Percentiles rank a stretch among this genome's conserved stretches.
These are phyloP conservation scores for Trichoderma sp. DNA, from an alignment of 2,329 filamentous ascomycete species.

Conservation along the genomic window DNA sequence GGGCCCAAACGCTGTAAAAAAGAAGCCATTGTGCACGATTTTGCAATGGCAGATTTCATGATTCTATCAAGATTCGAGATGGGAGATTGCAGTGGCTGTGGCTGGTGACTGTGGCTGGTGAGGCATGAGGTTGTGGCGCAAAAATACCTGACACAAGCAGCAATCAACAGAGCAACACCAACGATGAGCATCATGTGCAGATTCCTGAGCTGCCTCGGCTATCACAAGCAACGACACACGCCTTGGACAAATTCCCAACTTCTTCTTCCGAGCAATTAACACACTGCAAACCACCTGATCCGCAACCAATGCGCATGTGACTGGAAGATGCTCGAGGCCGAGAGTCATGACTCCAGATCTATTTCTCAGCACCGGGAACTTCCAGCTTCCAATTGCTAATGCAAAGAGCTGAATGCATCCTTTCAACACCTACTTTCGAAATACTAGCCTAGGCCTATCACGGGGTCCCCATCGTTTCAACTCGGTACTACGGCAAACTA, in stretches of 20 bases:
- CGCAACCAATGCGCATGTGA: background rate
- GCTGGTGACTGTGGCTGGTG: background rate
- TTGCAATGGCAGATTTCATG: background rate
- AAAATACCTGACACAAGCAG: background rate
- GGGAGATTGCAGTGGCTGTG: slow-evolving; percentile 2
- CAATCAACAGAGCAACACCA: background rate
- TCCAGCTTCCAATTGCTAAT: background rate
- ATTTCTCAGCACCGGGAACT: background rate
- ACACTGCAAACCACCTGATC: background rate
- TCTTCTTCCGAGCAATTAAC: background rate
- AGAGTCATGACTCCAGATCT: background rate
- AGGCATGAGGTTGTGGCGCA: background rate
- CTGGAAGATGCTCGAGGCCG: background rate
- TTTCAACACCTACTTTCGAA: too few species aligned
- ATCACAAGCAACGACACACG: background rate
- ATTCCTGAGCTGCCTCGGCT: background rate
- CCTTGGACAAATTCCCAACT: background rate
- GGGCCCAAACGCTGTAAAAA: background rate
- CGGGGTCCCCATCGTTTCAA: background rate
- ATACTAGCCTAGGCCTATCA: background rate
- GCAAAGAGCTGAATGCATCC: background rate
- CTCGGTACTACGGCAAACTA: background rate
- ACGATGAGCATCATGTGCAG: background rate
- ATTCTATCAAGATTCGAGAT: background rate
- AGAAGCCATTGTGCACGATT: background rate